Evolutionary conservation across 805 yeast genomes (phyloP).

Genomic region (Kurtzmaniella cleridarum): DNA sequence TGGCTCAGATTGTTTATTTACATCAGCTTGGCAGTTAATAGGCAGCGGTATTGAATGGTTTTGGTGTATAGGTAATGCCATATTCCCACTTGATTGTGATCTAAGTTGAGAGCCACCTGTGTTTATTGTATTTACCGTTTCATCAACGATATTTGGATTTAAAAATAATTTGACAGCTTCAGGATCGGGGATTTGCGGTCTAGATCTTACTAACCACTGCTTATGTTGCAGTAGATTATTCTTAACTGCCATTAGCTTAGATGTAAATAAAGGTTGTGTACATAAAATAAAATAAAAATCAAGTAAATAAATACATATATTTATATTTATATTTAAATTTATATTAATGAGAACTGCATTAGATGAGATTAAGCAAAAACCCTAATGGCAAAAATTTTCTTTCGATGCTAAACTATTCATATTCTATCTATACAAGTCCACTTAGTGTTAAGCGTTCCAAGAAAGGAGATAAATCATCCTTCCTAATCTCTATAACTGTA

Average conservation of each 20-base stretch:
- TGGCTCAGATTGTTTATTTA: not conserved
- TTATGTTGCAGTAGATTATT: slow-evolving; percentile 14
- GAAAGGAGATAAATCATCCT: slow-evolving; percentile 84
- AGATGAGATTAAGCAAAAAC: not conserved
- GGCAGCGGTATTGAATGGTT: not conserved
- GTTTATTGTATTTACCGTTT: not conserved
- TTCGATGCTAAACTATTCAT: not conserved
- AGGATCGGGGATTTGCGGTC: slow-evolving; percentile 12
- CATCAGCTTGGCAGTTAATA: not conserved
- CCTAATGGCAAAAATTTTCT: no score
- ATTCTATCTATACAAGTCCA: slow-evolving; percentile 36
- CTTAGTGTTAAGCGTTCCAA: slow-evolving; percentile 76
- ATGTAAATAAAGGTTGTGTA: no score
- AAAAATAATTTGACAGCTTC: not conserved
- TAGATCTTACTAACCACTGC: slow-evolving; percentile 12
- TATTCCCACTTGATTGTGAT: not conserved
- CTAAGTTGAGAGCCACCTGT: not conserved
- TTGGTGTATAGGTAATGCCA: not conserved
- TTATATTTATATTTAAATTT: not conserved
- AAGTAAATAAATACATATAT: no score
- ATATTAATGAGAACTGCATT: not conserved
- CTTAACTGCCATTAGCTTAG: not conserved
- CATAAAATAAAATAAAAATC: no score
- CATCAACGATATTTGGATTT: not conserved
- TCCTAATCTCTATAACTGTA: slow-evolving; percentile 82